Base-by-base conservation (phyloP, 768 basidiomycete species). In the Brasilioporus rufonigricans region DNA sequence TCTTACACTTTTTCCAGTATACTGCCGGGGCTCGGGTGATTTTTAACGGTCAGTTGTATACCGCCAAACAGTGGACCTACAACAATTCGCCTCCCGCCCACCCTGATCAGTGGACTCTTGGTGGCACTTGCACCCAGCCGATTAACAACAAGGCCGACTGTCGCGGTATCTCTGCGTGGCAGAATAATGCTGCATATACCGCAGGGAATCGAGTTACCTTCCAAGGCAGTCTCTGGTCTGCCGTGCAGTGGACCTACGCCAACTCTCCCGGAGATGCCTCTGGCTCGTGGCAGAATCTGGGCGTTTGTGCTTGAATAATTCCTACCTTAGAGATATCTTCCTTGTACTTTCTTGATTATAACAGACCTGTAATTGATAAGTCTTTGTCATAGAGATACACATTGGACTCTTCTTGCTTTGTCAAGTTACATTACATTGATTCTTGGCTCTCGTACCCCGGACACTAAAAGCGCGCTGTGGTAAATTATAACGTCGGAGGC, bases 21-120 rank as follows among this genome's bases (percentile, higher is more conserved):
- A 33, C 14, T 5, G 57, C 68, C 2, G 70, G 68, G 2, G 19
- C 59, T 0, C 38, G 45, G 33, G 70, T 47, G 5, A 67, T 71
- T 6, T 71, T 44, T 14, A 57, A 60, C 13, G 41, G 48, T 1
- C 59, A 64, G 1, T 7, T 71, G 32, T 69, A 18, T 32, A 64
- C 59, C 3, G 68, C 68, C 14, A 61, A 4, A 7, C 70, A 69
- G 10, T 69, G 68, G 70, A 61, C 59, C 0, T 69, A 50, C 3
- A 53, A 70, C 44, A 70, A 59, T 1, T 48, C 49, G 0, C 70
- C 68, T 0, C 38, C 50, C 1, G 1, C 44, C 0, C 60, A 59
- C 14, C 7, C 55, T 7, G 69, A 59, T 4, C 60, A 62, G 13
- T 71, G 67, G 69, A 21, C 19, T 0, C 1, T 31, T 1, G 39